Evolutionary conservation across 306 rosid genomes (phyloP), one percentile per base, ranked within the genome.

Genomic region (Trifolium repens): DNA sequence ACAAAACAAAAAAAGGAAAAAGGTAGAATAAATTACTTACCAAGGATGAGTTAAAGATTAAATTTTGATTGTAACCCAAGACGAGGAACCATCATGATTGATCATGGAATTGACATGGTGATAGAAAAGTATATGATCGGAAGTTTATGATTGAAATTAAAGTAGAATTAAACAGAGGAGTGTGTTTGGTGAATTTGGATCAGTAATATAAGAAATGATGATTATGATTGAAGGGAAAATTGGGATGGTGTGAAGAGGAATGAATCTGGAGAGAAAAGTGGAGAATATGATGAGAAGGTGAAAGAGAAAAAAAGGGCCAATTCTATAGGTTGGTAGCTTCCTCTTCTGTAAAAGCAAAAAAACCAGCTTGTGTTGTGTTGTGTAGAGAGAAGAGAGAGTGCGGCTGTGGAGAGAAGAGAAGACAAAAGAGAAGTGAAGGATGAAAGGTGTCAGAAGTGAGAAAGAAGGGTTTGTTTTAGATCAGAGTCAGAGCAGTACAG

Each of bases 191-290:
- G 32, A 58, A 19, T 19, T 16, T 17, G 58, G 49, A 73, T 55
- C 34, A 73, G 12, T 22, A 74, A 57, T 73, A 13, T 39, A 0
- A 63, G 63, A 75, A 49, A 9, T 58, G 42, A 60, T 30, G 55
- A 67, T 8, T 13, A 37, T 35, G 30, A 76, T 54, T 63, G 64
- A 78, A 78, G 12, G 55, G 37, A 9, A 71, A 57, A 40, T 37
- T 19, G 76, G 62, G 54, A 16, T 52, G n/a, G 43, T 4, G 68
- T 27, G 53, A 39, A 6, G 66, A 37, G 11, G 12, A 78, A 19
- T 46, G 53, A 69, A 49, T 49, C 19, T 27, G 10, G 59, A 7
- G 50, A 53, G 44, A 52, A 42, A 55, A 8, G 42, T 70, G 50
- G 2, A 7, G 42, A 39, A 32, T 32, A 32, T 32, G 35, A 30